Base-by-base conservation (phyloP, 1,284 basidiomycete species). In the Cystobasidium sp. region DNA sequence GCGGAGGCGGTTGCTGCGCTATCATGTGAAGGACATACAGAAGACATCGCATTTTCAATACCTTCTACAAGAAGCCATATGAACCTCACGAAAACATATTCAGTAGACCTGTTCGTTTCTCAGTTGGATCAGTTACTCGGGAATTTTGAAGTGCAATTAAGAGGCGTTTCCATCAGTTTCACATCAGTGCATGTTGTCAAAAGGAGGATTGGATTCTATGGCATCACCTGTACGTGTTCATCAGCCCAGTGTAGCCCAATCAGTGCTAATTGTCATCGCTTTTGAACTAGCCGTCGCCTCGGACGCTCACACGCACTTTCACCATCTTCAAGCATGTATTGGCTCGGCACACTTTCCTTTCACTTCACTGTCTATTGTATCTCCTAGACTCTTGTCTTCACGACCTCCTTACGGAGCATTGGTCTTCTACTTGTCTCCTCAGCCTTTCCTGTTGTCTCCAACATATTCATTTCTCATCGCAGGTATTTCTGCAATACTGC, bases 1-100 rank as follows among this genome's bases (percentile, higher is more conserved):
- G 78, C 22, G 80, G 80, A 59, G 81, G 80, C 59, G 81, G 88
- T 63, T 90, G 89, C 83, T 90, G 89, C 81, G 81, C 85, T 75
- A 82, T 90, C 78, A 74, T 74, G 72, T 74, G 47, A 52, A 18
- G 39, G 52, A 3, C 31, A 31, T 31, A 31, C 31, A 31, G 31
- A 10, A 55, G 31, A 14, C 56, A 59, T 14, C 18, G 31, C 31
- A 5, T 31, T 5, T 31, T 31, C 31, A 31, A 31, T 31, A 31
- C 31, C 31, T 31, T 31, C 5, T 31, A 31, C 2, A 31, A 5
- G 5, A 31, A 31, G 31, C 31, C 31, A 31, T 31, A 31, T 31
- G 31, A 2, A 31, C 31, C 31, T 31, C 31, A 31, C 31, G 31
- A 31, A 31, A 31, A 31, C 31, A 31, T 31, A 31, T 31, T 31